Conservation (phyloP, 2,329 filamentous ascomycete species). For the Shiraia sp. region DNA sequence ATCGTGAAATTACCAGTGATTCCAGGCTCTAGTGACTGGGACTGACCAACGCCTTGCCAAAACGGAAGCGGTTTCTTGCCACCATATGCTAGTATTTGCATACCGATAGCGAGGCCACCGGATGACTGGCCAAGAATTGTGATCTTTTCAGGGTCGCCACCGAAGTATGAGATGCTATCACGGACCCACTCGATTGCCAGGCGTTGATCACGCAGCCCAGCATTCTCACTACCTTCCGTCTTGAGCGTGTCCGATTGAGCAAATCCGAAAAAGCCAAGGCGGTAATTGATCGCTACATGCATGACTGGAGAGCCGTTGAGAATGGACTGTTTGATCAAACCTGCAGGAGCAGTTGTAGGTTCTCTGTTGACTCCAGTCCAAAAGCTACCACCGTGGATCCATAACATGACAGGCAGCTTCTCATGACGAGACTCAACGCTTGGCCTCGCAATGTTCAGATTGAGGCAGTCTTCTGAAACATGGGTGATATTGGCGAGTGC, state of each 20-base stretch:
- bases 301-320: slow-evolving; percentile 48
- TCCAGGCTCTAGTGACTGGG: slow-evolving; percentile 56
- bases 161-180: slow-evolving; percentile 42
- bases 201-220: slow-evolving; percentile 46
- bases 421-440: slow-evolving; percentile 39
- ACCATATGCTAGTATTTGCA: slow-evolving; percentile 42
- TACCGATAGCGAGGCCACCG: slow-evolving; percentile 35
- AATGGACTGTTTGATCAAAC: slow-evolving; percentile 52
- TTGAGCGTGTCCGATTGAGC: slow-evolving; percentile 39
- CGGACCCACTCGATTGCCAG: slow-evolving; percentile 46
- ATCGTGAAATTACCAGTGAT: slow-evolving; percentile 53
- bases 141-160: slow-evolving; percentile 40
- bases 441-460: slow-evolving; percentile 63
- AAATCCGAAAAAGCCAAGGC: slow-evolving; percentile 47
- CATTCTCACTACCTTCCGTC: slow-evolving; percentile 40
- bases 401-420: slow-evolving; percentile 60
- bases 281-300: slow-evolving; percentile 42
- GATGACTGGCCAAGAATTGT: slow-evolving; percentile 48
- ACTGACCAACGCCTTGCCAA: slow-evolving; percentile 45
- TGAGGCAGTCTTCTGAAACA: slow-evolving; percentile 61
- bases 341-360: slow-evolving; percentile 49
- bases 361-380: slow-evolving; percentile 39
- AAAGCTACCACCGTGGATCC: slow-evolving; percentile 52
- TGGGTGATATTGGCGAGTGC: slow-evolving; percentile 42
- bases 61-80: slow-evolving; percentile 34